Evolutionary conservation across 192 early-diverging fungal genomes (phyloP).

Genomic region (Spizellomyces sp.): DNA sequence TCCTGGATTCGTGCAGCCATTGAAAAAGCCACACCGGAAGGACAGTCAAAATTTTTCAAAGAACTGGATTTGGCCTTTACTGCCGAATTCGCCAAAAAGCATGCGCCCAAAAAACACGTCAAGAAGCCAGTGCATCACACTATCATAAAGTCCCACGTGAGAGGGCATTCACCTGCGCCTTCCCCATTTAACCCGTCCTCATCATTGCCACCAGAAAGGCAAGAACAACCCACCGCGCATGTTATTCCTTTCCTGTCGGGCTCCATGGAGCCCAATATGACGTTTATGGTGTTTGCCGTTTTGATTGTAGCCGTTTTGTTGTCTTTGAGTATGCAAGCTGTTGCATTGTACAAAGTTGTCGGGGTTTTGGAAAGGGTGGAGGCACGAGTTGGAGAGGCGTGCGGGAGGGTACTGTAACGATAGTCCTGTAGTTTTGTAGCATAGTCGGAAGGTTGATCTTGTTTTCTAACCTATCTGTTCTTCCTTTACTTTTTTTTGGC

Average conservation of each 20-base stretch:
- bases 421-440: not conserved
- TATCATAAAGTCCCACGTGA: too few species aligned
- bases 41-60: slow-evolving; percentile 15
- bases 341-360: slow-evolving; percentile 15
- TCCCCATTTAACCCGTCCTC: not conserved
- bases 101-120: not conserved
- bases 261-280: not conserved
- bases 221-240: not conserved
- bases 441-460: not conserved
- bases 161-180: not conserved
- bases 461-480: too few species aligned
- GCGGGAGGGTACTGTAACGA: too few species aligned
- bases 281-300: not conserved
- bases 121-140: not conserved
- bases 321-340: slow-evolving; percentile 14
- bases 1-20: slow-evolving; percentile 26
- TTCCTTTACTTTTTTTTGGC: too few species aligned
- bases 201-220: not conserved
- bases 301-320: slow-evolving; percentile 7
- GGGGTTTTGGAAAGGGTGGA: slow-evolving; percentile 16
- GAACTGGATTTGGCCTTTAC: slow-evolving; percentile 4
- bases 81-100: slow-evolving; percentile 1
- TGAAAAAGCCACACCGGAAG: slow-evolving; percentile 22
- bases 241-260: not conserved
- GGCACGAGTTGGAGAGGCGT: not conserved